Evolutionary conservation across 2,329 filamentous ascomycete species (phyloP).

Genomic region (Scytalidium sp.): DNA sequence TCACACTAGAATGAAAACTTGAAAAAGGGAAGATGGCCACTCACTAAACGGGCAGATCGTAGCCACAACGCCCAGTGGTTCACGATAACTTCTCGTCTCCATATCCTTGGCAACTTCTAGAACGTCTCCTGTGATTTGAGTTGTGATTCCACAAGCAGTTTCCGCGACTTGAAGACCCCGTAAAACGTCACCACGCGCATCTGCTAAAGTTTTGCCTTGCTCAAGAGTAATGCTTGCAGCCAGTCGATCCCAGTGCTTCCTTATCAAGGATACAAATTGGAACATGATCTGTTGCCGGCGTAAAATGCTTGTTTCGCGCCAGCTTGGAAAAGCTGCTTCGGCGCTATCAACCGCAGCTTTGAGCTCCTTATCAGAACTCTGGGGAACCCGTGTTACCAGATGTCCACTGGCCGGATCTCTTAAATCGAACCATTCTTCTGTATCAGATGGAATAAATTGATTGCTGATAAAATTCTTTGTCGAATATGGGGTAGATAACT

Average conservation of each 20-base stretch:
- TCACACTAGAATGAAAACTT: too few relatives aligned
- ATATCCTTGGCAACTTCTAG: conserved; percentile 82
- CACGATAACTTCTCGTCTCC: conserved; percentile 76
- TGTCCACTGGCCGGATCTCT: conserved; percentile 84
- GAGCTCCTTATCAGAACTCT: conserved; percentile 77
- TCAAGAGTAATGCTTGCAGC: conserved; percentile 83
- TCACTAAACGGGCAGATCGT: conserved; percentile 81
- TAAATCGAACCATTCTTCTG: conserved; percentile 73
- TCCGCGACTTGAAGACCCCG: conserved; percentile 78
- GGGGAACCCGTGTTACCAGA: conserved; percentile 77
- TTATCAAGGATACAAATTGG: conserved; percentile 75
- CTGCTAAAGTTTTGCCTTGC: conserved; percentile 84
- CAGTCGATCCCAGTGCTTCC: conserved; percentile 81
- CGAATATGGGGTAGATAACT: conserved; percentile 63
- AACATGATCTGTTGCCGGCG: conserved; percentile 83
- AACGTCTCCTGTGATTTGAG: conserved; percentile 75
- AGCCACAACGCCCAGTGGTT: conserved; percentile 73
- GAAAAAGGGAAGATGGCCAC: conserved; percentile 42
- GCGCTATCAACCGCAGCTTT: conserved; percentile 72
- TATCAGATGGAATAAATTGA: conserved; percentile 65
- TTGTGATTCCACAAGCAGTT: conserved; percentile 73
- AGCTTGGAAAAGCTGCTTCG: conserved; percentile 70
- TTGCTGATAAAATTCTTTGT: conserved; percentile 84
- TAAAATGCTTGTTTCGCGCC: conserved; percentile 70
- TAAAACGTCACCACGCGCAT: conserved; percentile 74